These are phyloP conservation scores for Tylopilus balloui DNA, from an alignment of 768 basidiomycete species.

Conservation along the genomic window DNA sequence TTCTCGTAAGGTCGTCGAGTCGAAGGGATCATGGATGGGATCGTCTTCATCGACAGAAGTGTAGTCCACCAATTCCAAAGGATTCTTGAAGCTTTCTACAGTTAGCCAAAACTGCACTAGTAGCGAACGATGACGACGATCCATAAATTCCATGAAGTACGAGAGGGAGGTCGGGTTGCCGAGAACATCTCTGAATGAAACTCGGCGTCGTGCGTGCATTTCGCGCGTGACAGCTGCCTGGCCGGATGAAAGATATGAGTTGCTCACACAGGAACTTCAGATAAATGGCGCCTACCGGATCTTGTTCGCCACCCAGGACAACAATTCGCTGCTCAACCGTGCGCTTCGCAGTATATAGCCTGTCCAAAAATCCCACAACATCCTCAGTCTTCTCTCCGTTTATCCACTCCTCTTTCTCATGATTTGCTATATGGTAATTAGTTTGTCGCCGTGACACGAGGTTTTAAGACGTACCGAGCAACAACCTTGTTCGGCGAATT, in stretches of 20 bases:
- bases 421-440: conserved; percentile 51
- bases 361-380: conserved; percentile 80
- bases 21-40: conserved; percentile 51
- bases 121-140: conserved; percentile 75
- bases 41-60: conserved; percentile 58
- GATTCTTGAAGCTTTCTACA: conserved; percentile 97
- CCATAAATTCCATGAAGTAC: conserved; percentile 99
- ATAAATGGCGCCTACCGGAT: conserved; percentile 42
- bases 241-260: conserved; percentile 2
- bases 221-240: conserved; percentile 45
- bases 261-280: neutral
- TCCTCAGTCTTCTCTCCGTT: conserved; percentile 82
- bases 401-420: conserved; percentile 87
- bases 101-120: conserved; percentile 97
- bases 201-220: conserved; percentile 39
- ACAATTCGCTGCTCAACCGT: conserved; percentile 84
- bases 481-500: conserved; percentile 71
- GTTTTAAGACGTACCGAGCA: conserved; percentile 51
- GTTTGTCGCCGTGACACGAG: neutral
- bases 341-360: conserved; percentile 84
- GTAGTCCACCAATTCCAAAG: conserved; percentile 75
- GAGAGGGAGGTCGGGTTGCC: conserved; percentile 86
- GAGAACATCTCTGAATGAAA: conserved; percentile 75
- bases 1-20: conserved; percentile 65
- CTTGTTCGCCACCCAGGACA: conserved; percentile 67